Conservation (phyloP, 139 green algal genomes). For the Chlamydomonas sphaeroides region DNA sequence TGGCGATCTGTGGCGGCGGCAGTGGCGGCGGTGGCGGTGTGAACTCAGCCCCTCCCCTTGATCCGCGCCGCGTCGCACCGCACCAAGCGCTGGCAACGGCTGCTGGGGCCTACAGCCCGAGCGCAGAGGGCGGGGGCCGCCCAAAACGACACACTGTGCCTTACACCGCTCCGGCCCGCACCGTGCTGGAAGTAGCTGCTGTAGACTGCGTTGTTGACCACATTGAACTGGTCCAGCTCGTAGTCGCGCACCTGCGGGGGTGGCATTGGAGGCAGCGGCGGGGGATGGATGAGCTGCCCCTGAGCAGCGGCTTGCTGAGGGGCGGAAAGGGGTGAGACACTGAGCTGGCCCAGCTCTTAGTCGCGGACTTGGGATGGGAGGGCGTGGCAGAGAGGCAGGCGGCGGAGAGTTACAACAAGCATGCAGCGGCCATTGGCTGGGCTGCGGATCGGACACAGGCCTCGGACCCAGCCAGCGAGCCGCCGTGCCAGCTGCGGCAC, state of each 20-base stretch:
- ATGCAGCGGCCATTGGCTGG: neutral
- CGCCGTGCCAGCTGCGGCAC: no score
- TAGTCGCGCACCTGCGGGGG: constrained; percentile 52
- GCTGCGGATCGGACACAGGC: no score
- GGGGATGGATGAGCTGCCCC: neutral
- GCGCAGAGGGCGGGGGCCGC: no score
- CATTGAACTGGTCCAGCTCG: constrained; percentile 58
- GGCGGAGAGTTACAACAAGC: neutral
- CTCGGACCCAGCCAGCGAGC: no score
- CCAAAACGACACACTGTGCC: no score
- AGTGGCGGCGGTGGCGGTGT: no score
- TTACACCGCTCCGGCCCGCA: neutral
- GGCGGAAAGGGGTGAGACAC: neutral
- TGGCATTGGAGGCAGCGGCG: neutral
- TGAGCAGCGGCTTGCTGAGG: neutral
- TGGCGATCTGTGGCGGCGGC: no score
- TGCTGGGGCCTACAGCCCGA: neutral
- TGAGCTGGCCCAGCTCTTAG: no score
- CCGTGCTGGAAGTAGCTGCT: constrained; percentile 48
- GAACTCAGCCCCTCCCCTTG: no score
- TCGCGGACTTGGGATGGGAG: neutral
- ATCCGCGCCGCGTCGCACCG: neutral
- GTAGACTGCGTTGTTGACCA: constrained; percentile 64
- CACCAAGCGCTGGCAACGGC: no score
- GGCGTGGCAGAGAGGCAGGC: no score